These are phyloP conservation scores for Myxozyma geophila DNA, from an alignment of 805 yeast genomes.

Conservation along the genomic window DNA sequence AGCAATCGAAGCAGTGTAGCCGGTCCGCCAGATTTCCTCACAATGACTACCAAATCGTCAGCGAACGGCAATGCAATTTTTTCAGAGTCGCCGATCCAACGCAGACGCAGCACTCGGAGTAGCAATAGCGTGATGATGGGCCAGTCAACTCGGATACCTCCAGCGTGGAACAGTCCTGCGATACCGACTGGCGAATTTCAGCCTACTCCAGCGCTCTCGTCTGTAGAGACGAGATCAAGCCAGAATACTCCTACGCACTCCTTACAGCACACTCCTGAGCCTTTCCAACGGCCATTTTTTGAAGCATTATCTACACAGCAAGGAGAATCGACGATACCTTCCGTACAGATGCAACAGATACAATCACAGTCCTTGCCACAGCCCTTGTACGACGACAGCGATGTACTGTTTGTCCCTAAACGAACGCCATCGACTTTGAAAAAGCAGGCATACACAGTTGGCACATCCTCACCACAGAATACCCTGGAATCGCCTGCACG, in stretches of 20 bases:
- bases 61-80: neutral
- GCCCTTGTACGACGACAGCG: neutral
- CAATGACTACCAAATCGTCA: neutral
- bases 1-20: constrained; percentile 17
- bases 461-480: neutral
- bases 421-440: constrained; percentile 1
- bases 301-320: neutral
- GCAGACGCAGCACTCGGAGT: constrained; percentile 12
- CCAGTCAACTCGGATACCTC: neutral
- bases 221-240: constrained; percentile 19
- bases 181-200: constrained; percentile 7
- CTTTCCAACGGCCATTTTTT: constrained; percentile 11
- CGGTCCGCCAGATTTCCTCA: neutral
- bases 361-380: constrained; percentile 5
- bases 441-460: neutral
- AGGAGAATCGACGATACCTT: no score
- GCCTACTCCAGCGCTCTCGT: no score
- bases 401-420: constrained; percentile 17
- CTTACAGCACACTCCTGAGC: constrained; percentile 29
- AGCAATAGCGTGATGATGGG: neutral
- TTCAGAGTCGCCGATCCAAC: constrained; percentile 2
- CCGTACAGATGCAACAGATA: neutral
- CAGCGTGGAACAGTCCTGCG: neutral
- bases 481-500: neutral
- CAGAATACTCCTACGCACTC: constrained; percentile 28